Evolutionary conservation across 139 green algal genomes (phyloP), one percentile per base, ranked within the genome.

Genomic region (Asterochloris sp.): DNA sequence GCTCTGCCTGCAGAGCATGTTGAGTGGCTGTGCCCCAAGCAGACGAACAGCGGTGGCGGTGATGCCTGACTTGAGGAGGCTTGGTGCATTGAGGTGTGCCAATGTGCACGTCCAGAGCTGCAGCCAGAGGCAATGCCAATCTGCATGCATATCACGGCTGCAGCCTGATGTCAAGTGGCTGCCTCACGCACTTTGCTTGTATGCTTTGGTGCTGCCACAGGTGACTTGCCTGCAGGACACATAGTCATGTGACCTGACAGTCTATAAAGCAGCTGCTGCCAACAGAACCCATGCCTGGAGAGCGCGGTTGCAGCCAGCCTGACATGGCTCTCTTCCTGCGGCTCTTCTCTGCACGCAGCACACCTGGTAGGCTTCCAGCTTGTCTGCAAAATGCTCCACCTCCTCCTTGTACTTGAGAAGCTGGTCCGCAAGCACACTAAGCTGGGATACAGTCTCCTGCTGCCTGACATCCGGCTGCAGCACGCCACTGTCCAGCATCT

Each of bases 381-480:
- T 28, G 19, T 63, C 27, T 14, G 61, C 61, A 26, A 81, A 81
- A 2, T 17, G 26, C 0, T 81, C 15, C 62, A 81, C 63, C 24
- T 62, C 61, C 23, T 15, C 0, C 28, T 26, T 74, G 28, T 81
- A 73, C 13, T 27, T 62, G 23, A 62, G 69, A 27, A 81, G 27
- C 14, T 62, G 62, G 26, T 81, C 77, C 62, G 61, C 68, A 13
- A 81, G 63, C 10, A 62, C n/a, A 28, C 63, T 81, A 9, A 81
- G 63, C 66, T 81, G 77, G n/a, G 73, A 62, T 23, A 81, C 27
- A 62, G 62, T 73, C 4, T 63, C 62, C 27, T 26, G 27, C 77
- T 81, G 77, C 15, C 73, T 63, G 24, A 15, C 27, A n/a, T 81
- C 77, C 29, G 77, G 63, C 47, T 74, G 60, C 27, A 81, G 21